Percentiles rank a stretch among this genome's conserved stretches.
Evolutionary conservation across 1,284 basidiomycete species (phyloP).

Genomic region (Sporisorium scitamineum): DNA sequence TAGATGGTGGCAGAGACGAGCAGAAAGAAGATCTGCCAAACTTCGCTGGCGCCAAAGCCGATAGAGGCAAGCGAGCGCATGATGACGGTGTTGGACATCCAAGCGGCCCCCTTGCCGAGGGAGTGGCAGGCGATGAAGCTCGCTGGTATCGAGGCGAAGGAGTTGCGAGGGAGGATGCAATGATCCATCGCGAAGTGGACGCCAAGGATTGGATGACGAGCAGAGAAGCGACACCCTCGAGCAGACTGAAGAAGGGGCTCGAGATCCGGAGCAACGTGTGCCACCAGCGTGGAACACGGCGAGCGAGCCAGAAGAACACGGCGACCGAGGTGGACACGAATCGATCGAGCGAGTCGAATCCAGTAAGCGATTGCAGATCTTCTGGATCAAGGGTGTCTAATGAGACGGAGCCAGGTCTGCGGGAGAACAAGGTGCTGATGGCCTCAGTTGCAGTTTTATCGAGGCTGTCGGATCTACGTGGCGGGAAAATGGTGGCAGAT

Average conservation of each 20-base stretch:
- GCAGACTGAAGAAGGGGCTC: constrained; percentile 65
- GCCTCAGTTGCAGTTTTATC: constrained; percentile 33
- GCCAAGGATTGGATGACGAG: constrained; percentile 65
- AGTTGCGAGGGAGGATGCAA: constrained; percentile 77
- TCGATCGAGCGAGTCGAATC: constrained; percentile 22
- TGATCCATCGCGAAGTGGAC: constrained; percentile 63
- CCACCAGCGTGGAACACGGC: constrained; percentile 63
- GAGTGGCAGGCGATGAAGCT: constrained; percentile 69
- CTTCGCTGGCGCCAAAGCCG: constrained; percentile 63
- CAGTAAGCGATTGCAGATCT: constrained; percentile 26
- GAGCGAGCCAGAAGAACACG: constrained; percentile 54
- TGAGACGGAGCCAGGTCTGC: not conserved
- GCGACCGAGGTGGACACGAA: constrained; percentile 35
- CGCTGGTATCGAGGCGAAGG: constrained; percentile 78
- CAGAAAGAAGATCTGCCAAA: constrained; percentile 67
- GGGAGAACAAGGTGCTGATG: constrained; percentile 32
- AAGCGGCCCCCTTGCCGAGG: constrained; percentile 23
- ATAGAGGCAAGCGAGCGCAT: constrained; percentile 54
- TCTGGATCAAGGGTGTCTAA: constrained; percentile 10
- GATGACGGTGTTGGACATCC: constrained; percentile 44
- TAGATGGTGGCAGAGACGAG: constrained; percentile 65
- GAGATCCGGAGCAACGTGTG: constrained; percentile 60
- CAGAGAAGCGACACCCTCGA: constrained; percentile 67
- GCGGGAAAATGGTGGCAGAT: constrained; percentile 46
- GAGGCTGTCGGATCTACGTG: constrained; percentile 21